These are phyloP conservation scores for Pleurotus pulmonarius DNA, from an alignment of 768 basidiomycete genomes.

Conservation along the genomic window DNA sequence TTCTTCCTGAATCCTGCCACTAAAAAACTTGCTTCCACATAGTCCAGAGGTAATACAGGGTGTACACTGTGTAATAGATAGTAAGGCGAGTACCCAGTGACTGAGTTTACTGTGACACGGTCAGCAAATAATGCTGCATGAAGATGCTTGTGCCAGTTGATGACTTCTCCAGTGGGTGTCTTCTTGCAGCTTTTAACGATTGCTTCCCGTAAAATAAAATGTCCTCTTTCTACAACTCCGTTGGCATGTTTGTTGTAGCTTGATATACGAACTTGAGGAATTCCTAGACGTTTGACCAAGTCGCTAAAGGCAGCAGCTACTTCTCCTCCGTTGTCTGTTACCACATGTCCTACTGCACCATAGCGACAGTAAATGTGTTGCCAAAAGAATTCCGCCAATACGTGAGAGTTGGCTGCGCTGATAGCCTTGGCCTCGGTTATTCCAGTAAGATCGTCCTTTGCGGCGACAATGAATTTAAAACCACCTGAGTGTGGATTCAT, in stretches of 20 bases:
- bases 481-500: too few species aligned
- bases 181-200: conserved; percentile 11
- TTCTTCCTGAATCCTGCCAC: neutral
- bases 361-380: conserved; percentile 29
- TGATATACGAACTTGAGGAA: conserved; percentile 25
- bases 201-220: conserved; percentile 25
- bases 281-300: conserved; percentile 3
- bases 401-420: too few species aligned
- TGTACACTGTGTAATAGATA: conserved; percentile 28
- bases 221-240: conserved; percentile 32
- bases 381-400: conserved; percentile 23
- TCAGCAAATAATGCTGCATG: conserved; percentile 28
- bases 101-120: conserved; percentile 21
- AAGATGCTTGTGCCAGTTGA: conserved; percentile 25
- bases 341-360: conserved; percentile 19
- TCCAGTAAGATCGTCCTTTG: too few species aligned
- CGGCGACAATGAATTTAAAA: too few species aligned
- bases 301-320: conserved; percentile 16
- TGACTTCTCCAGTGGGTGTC: conserved; percentile 17
- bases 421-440: too few species aligned
- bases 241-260: conserved; percentile 32
- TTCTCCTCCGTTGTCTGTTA: conserved; percentile 27
- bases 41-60: conserved; percentile 27
- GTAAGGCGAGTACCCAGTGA: conserved; percentile 29
- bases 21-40: conserved; percentile 1